Percentiles rank a stretch among this genome's conserved stretches.
Evolutionary conservation across 495 filamentous ascomycete genomes (phyloP).

Genomic region (Aspergillus sparsus): DNA sequence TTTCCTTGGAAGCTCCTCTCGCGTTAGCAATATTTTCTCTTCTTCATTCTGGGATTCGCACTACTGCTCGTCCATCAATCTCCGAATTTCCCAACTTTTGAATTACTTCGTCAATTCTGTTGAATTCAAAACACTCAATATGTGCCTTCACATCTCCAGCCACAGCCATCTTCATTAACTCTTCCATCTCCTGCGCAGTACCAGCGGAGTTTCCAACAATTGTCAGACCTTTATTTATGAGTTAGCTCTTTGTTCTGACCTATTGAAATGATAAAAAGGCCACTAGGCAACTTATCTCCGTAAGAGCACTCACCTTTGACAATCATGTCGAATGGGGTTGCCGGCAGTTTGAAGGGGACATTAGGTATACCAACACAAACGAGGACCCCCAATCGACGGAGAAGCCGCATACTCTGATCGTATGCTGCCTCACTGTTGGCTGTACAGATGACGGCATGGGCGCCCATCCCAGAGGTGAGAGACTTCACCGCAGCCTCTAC

Average conservation of each 20-base stretch:
- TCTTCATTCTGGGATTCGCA: conserved; percentile 39
- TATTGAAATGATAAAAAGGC: neutral
- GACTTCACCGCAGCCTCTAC: conserved; percentile 37
- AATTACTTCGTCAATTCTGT: conserved; percentile 44
- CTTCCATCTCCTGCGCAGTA: conserved; percentile 42
- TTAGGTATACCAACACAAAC: conserved; percentile 49
- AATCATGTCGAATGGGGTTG: conserved; percentile 49
- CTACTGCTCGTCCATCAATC: conserved; percentile 44
- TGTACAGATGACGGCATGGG: conserved; percentile 48
- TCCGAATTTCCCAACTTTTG: conserved; percentile 41
- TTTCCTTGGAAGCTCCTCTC: neutral
- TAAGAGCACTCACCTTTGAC: conserved; percentile 32
- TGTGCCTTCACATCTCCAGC: conserved; percentile 41
- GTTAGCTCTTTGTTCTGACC: neutral
- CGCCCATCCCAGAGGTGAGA: conserved; percentile 40
- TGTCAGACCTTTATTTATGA: conserved; percentile 33
- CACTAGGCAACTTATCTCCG: neutral
- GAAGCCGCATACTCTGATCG: conserved; percentile 40
- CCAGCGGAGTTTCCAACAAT: conserved; percentile 47
- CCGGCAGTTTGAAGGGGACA: conserved; percentile 38
- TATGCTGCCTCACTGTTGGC: conserved; percentile 45
- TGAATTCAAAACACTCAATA: conserved; percentile 43
- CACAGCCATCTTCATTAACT: conserved; percentile 43
- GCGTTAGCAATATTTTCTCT: neutral
- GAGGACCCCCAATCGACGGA: conserved; percentile 42